Conservation (phyloP, 2,329 filamentous ascomycete genomes). For the Alternaria sp. region DNA sequence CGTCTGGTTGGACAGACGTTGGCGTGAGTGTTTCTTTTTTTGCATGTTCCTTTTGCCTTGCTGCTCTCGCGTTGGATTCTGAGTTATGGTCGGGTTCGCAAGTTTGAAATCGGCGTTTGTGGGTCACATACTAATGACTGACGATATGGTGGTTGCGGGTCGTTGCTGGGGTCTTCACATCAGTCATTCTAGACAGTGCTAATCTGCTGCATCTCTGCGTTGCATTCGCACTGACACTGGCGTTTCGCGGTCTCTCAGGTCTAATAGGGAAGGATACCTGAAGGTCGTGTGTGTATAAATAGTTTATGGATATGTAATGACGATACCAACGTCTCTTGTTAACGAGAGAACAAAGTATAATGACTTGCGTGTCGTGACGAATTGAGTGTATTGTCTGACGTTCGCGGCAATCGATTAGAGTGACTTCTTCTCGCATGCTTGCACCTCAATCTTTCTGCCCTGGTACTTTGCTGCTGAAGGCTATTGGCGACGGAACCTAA, state of each 20-base stretch:
- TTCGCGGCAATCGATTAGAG: neutral
- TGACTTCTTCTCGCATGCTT: neutral
- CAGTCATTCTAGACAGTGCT: constrained; percentile 1
- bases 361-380: neutral
- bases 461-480: neutral
- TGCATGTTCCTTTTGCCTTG: neutral
- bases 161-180: neutral
- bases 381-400: neutral
- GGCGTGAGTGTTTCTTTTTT: neutral
- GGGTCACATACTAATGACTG: constrained; percentile 5
- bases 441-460: neutral
- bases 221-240: constrained; percentile 1
- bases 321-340: neutral
- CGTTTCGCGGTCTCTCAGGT: neutral
- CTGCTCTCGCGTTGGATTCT: neutral
- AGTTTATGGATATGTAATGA: constrained; percentile 4
- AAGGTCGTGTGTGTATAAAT: constrained; percentile 4
- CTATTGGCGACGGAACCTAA: neutral
- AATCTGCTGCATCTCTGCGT: constrained; percentile 3
- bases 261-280: neutral
- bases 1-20: neutral
- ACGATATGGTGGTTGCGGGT: constrained; percentile 2
- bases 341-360: neutral
- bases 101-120: neutral
- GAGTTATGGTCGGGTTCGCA: neutral